Conservation (phyloP, 2,329 filamentous ascomycete genomes). For the Talaromyces rugulosus region DNA sequence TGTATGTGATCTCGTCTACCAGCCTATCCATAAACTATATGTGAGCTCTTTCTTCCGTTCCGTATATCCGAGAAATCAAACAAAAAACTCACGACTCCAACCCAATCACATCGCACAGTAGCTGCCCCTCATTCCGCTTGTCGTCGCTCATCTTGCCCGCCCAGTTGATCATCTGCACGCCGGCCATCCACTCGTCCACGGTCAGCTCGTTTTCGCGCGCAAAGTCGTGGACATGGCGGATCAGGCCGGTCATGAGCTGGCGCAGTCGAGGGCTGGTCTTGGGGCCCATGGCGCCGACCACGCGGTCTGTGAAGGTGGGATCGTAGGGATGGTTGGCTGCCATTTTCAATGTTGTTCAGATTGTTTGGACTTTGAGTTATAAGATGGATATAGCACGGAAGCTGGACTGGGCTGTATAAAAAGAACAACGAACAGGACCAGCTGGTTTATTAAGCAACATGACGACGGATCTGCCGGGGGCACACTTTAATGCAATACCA, state of each 20-base stretch:
- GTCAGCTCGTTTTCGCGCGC: slow-evolving; percentile 56
- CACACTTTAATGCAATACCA: background rate
- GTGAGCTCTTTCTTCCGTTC: background rate
- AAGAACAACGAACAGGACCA: background rate
- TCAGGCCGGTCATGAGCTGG: slow-evolving; percentile 54
- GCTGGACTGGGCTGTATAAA: background rate
- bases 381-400: background rate
- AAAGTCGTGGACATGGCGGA: slow-evolving; percentile 56
- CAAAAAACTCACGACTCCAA: slow-evolving; percentile 49
- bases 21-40: slow-evolving; percentile 36
- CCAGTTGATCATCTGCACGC: slow-evolving; percentile 56
- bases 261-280: slow-evolving; percentile 64
- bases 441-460: background rate
- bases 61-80: slow-evolving; percentile 38
- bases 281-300: slow-evolving; percentile 70
- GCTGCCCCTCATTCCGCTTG: slow-evolving; percentile 60
- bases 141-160: slow-evolving; percentile 60
- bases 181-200: slow-evolving; percentile 56
- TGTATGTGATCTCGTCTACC: slow-evolving; percentile 77
- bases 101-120: slow-evolving; percentile 56
- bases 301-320: slow-evolving; percentile 59
- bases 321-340: slow-evolving; percentile 22
- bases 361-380: no score
- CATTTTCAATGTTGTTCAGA: background rate
- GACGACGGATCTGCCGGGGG: background rate